These are phyloP conservation scores for Clausena lansium DNA, from an alignment of 345 rosid species.

Conservation along the genomic window DNA sequence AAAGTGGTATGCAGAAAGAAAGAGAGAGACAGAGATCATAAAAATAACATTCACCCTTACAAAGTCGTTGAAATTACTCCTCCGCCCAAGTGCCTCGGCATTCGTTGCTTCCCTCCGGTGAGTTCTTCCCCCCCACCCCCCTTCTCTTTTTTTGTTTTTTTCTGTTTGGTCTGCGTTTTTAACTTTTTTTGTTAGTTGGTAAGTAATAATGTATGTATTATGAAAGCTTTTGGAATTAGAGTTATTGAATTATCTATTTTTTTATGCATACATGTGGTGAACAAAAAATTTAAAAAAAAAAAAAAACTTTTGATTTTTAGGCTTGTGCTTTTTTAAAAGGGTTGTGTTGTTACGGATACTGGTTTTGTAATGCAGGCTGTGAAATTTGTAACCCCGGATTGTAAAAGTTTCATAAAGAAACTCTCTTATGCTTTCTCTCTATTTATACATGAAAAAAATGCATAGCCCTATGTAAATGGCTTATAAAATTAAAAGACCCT, in stretches of 20 bases:
- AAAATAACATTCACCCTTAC: slow-evolving; percentile 44
- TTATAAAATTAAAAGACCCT: no score
- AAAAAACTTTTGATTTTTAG: neutral
- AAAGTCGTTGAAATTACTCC: slow-evolving; percentile 93
- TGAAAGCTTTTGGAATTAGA: no score
- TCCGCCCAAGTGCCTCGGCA: slow-evolving; percentile 87
- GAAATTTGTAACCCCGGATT: neutral
- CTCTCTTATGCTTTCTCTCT: no score
- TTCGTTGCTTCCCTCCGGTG: slow-evolving; percentile 80
- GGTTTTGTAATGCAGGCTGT: neutral
- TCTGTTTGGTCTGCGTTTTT: no score
- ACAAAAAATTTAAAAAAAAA: neutral
- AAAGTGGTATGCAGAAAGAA: slow-evolving; percentile 64
- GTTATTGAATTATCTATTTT: neutral
- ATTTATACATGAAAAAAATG: no score
- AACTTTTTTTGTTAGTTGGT: no score
- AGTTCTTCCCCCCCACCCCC: slow-evolving; percentile 13
- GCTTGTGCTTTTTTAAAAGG: neutral
- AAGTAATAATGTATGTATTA: no score
- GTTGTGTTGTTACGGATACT: neutral
- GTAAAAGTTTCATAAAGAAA: neutral
- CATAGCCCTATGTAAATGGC: no score
- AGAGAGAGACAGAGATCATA: slow-evolving; percentile 56
- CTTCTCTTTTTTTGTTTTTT: no score
- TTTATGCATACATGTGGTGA: neutral